Percentiles rank a stretch among this genome's conserved stretches.
Evolutionary conservation across 164 flowering plant genomes (phyloP).

Genomic region (Nelumbo lutea): DNA sequence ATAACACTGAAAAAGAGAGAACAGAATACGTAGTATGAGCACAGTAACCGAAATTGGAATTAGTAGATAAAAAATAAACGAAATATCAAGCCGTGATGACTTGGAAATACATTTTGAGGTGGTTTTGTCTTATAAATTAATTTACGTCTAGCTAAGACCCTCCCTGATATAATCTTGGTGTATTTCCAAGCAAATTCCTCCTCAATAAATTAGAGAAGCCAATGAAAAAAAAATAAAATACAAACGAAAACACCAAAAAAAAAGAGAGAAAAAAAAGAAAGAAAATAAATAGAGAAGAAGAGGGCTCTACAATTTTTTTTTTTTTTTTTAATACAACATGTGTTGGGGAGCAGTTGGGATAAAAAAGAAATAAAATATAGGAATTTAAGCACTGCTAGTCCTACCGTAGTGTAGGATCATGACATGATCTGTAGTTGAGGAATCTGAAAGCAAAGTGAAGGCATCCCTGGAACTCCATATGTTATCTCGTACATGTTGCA

Average conservation of each 20-base stretch:
- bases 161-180: conserved; percentile 4
- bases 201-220: conserved; percentile 5
- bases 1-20: neutral
- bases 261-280: neutral
- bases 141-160: no score
- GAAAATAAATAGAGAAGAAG: neutral
- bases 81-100: conserved; percentile 8
- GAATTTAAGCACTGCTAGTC: conserved; percentile 1
- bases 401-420: conserved; percentile 70
- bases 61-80: neutral
- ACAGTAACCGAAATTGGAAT: neutral
- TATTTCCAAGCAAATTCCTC: conserved; percentile 10
- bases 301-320: neutral
- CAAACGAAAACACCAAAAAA: neutral
- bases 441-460: conserved; percentile 50
- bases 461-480: conserved; percentile 58
- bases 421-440: conserved; percentile 60
- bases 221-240: neutral
- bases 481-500: conserved; percentile 80
- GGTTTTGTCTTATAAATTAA: no score
- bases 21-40: no score
- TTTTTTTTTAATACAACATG: conserved; percentile 14
- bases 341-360: neutral
- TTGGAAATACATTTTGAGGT: conserved; percentile 7
- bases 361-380: neutral